Evolutionary conservation across 2,329 filamentous ascomycete genomes (phyloP).

Genomic region (Aspergillus sp.): DNA sequence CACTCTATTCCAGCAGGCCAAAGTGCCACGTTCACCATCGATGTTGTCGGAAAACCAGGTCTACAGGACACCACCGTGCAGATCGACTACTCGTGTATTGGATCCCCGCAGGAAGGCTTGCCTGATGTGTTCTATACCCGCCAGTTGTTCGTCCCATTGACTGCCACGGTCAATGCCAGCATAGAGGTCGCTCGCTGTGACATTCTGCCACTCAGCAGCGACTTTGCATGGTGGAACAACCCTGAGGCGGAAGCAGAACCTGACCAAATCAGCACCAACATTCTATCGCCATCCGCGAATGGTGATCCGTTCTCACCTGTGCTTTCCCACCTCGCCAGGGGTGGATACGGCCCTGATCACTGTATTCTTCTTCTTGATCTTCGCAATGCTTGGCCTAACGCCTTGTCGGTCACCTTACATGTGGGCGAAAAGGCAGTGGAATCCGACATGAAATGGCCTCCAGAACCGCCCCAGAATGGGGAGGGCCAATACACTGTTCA

Average conservation of each 20-base stretch:
- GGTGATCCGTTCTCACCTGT: conserved; percentile 49
- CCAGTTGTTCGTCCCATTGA: conserved; percentile 76
- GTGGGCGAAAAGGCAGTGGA: conserved; percentile 37
- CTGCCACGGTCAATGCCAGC: conserved; percentile 88
- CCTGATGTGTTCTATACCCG: conserved; percentile 78
- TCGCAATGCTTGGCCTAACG: conserved; percentile 85
- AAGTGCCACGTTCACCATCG: conserved; percentile 73
- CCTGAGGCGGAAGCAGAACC: conserved; percentile 14
- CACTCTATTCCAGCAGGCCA: conserved; percentile 66
- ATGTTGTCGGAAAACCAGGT: conserved; percentile 83
- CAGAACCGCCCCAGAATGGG: conserved; percentile 15
- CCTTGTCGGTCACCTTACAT: conserved; percentile 67
- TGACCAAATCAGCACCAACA: conserved; percentile 11
- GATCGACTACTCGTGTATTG: conserved; percentile 84
- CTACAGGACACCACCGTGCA: conserved; percentile 77
- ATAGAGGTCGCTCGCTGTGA: conserved; percentile 81
- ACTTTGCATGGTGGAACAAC: conserved; percentile 64
- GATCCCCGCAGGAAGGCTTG: conserved; percentile 67
- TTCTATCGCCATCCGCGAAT: conserved; percentile 27
- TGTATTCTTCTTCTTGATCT: conserved; percentile 82
- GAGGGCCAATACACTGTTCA: conserved; percentile 35
- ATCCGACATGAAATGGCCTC: neutral
- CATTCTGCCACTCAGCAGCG: conserved; percentile 69
- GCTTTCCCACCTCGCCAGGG: conserved; percentile 45
- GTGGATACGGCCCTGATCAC: conserved; percentile 59